Base-by-base conservation (phyloP, 345 rosid genomes). In the Euphorbia lathyris region DNA sequence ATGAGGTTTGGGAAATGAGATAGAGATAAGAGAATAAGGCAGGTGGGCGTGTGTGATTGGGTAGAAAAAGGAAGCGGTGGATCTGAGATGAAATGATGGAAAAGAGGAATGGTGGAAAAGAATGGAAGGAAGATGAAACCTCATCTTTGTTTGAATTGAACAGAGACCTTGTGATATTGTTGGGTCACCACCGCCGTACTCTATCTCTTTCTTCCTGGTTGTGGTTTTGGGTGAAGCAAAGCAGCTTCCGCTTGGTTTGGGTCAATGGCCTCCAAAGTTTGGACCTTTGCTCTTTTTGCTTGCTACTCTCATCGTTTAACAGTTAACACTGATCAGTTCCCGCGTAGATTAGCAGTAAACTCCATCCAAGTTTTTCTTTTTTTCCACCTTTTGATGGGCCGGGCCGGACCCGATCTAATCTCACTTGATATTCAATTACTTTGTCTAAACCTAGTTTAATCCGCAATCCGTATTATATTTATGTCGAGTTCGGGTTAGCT, bases 1-100 rank as follows among this genome's bases (percentile, higher is more conserved):
- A 57, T 17, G 13, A 25, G 20, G 20, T 70, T 47, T 12, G 52
- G 67, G 51, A 17, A n/a, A n/a, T n/a, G n/a, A 19, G 45, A 26
- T 34, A 26, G 40, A 40, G 50, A n/a, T n/a, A n/a, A n/a, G n/a
- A n/a, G 51, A 38, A 25, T 7, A 38, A 27, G 57, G 69, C 57
- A 72, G 63, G 63, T 72, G 75, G 57, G 45, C 22, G 7, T 1
- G 16, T 17, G 55, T 63, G 55, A 55, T 72, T 63, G 68, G 74
- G 9, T 12, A 36, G 22, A 26, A 12, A 55, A 42, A 63, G 63
- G 29, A 40, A 59, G 74, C 2, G 66, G 65, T 11, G 66, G 25
- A 13, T 34, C 56, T 1, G 13, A 27, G 14, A 2, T 13, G 8
- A 22, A 55, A 22, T 12, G 63, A 23, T 59, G 2, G 30, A 63